These are phyloP conservation scores for Ogataea salicorniae DNA, from an alignment of 805 yeast species.

Conservation along the genomic window DNA sequence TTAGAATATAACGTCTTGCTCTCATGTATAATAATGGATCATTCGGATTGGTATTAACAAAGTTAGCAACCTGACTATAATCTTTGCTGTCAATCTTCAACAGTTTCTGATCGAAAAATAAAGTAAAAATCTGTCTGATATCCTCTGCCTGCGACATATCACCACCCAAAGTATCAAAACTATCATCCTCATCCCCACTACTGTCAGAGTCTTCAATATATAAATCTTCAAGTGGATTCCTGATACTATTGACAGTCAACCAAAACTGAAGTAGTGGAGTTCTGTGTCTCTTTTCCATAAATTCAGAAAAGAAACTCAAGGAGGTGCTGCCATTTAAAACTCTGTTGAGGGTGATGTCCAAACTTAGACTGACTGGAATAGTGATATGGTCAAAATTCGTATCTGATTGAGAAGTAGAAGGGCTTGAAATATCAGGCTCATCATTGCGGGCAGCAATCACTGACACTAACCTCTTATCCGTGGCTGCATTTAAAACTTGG, in stretches of 20 bases:
- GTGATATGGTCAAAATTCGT: background rate
- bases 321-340: conserved; percentile 46
- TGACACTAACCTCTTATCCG: conserved; percentile 16
- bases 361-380: conserved; percentile 7
- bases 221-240: conserved; percentile 64
- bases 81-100: conserved; percentile 26
- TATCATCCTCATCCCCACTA: conserved; percentile 23
- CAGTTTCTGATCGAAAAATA: conserved; percentile 33
- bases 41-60: conserved; percentile 25
- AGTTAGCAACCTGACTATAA: conserved; percentile 33
- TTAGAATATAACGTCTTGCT: conserved; percentile 58
- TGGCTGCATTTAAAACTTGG: conserved; percentile 13
- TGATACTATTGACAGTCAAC: conserved; percentile 60
- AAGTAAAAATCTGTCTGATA: conserved; percentile 42
- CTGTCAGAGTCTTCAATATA: conserved; percentile 22
- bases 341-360: conserved; percentile 34
- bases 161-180: conserved; percentile 12
- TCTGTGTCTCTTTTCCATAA: conserved; percentile 47
- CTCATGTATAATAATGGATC: conserved; percentile 34
- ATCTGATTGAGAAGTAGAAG: background rate
- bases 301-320: conserved; percentile 46
- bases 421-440: background rate
- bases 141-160: conserved; percentile 46
- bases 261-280: conserved; percentile 53
- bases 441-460: conserved; percentile 3